Evolutionary conservation across 2,329 filamentous ascomycete genomes (phyloP), one percentile per base, ranked within the genome.

Genomic region (Ceratocystiopsis minuta): DNA sequence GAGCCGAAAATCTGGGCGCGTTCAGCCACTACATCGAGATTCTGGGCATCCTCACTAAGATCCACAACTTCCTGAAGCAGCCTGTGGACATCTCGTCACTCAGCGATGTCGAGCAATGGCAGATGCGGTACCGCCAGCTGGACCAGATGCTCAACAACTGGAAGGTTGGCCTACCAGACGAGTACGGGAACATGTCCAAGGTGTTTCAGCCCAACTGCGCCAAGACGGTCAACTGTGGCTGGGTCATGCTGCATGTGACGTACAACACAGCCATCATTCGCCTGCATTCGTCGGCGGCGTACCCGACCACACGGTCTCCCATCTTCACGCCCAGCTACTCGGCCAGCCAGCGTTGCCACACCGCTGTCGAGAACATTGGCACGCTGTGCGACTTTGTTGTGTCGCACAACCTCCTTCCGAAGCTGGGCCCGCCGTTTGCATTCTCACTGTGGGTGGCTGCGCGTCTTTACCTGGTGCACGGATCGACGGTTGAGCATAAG

Each of bases 361-460:
- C 72, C 4, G 86, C 87, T 2, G 87, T 92, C 11, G 80, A 87
- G 54, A 81, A 81, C 52, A 84, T 94, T 45, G 75, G 80, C 34
- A 75, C 79, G 0, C 67, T 94, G 1, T 80, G 78, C 46, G 78
- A 81, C 46, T 86, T 85, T 52, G 84, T 92, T 13, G 71, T 81
- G 24, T 74, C 74, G 46, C 80, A 84, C 51, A 70, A 70, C 40
- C 71, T 93, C 56, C 66, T 94, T 16, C 68, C 75, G 39, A 86
- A 86, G 55, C 72, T 94, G 15, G 87, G 87, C 0, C 86, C 86
- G 0, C 86, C 85, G 0, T 94, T 94, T 55, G 86, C 86, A 4
- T 95, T 94, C 55, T 86, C 83, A 0, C 66, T 94, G 2, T 94
- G 87, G 87, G 87, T 94, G 15, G 85, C 83, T 3, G 85, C 87